Evolutionary conservation across 805 yeast genomes (phyloP), one percentile per base, ranked within the genome.

Genomic region (Ogataea neopini): DNA sequence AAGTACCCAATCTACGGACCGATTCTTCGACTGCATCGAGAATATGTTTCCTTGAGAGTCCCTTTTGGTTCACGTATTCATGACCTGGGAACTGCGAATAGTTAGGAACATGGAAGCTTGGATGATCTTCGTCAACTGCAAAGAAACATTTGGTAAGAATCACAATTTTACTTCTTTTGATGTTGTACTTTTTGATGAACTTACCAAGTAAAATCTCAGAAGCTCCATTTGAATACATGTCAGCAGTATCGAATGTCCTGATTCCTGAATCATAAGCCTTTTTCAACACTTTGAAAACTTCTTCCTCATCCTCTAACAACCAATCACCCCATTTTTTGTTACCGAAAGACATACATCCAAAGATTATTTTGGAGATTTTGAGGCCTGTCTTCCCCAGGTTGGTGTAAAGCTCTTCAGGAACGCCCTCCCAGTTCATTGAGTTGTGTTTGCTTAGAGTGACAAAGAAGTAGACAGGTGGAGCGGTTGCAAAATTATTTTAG

Each of bases 141-240:
- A 47, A 58, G 8, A 47, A 72, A 18, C 64, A 57, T 63, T 82
- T 82, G 25, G 81, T 67, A 53, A 81, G 48, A 47, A 81, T 80
- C 15, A 80, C 82, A 41, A 81, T 72, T 38, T 71, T 71, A 39
- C 77, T 78, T 55, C 86, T 70, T 6, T 72, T 72, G 53, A 81
- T 81, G 40, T 75, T 66, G 64, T 70, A 79, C 44, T 70, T 68
- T 53, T 72, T 71, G 50, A 81, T 57, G 56, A 80, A 81, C 57
- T 79, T 78, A n/a, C 83, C 81, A 10, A 81, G 44, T 2, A 80
- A 48, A 3, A 59, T 57, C 61, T 80, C 85, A 26, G 80, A 73
- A n/a, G 55, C 43, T 5, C 85, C 76, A 53, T 72, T 74, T 22
- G 76, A 69, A 53, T 77, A 77, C 13, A 63, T 58, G 53, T 76